Evolutionary conservation across 495 filamentous ascomycete genomes (phyloP).

Genomic region (Penicillium goetzii): DNA sequence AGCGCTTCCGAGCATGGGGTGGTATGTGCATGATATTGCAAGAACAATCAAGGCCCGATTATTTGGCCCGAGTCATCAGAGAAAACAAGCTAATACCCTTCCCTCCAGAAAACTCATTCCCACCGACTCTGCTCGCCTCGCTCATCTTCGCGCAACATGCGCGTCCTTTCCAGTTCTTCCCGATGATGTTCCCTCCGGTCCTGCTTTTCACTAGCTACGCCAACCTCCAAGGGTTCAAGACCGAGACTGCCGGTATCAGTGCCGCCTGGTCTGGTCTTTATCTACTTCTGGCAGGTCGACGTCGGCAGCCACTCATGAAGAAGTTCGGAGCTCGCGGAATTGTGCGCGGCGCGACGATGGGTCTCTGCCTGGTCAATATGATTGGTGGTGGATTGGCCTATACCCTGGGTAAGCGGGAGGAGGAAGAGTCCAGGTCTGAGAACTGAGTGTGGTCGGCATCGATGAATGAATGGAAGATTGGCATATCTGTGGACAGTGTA

Average conservation of each 20-base stretch:
- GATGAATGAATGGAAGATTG: background rate
- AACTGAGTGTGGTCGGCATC: conserved; percentile 11
- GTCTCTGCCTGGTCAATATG: conserved; percentile 68
- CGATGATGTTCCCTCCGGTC: conserved; percentile 80
- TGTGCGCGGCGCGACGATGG: conserved; percentile 73
- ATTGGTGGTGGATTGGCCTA: conserved; percentile 74
- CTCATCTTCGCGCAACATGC: conserved; percentile 77
- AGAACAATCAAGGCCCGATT: background rate
- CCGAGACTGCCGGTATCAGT: conserved; percentile 80
- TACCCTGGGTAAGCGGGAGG: conserved; percentile 60
- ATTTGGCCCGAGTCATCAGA: background rate
- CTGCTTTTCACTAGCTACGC: conserved; percentile 88
- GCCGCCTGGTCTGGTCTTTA: conserved; percentile 89
- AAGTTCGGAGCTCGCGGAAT: conserved; percentile 71
- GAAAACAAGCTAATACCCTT: background rate
- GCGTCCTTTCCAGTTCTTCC: conserved; percentile 73
- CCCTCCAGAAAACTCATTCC: conserved; percentile 73
- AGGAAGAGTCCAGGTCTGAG: conserved; percentile 49
- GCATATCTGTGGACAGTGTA: conserved; percentile 21
- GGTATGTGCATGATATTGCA: conserved; percentile 55
- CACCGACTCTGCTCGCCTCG: conserved; percentile 76
- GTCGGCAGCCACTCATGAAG: conserved; percentile 59
- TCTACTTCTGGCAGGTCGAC: conserved; percentile 71
- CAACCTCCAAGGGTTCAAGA: conserved; percentile 75
- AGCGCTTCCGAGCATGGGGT: conserved; percentile 67